Evolutionary conservation across 768 basidiomycete genomes (phyloP).

Genomic region (Termitomyces sp.): DNA sequence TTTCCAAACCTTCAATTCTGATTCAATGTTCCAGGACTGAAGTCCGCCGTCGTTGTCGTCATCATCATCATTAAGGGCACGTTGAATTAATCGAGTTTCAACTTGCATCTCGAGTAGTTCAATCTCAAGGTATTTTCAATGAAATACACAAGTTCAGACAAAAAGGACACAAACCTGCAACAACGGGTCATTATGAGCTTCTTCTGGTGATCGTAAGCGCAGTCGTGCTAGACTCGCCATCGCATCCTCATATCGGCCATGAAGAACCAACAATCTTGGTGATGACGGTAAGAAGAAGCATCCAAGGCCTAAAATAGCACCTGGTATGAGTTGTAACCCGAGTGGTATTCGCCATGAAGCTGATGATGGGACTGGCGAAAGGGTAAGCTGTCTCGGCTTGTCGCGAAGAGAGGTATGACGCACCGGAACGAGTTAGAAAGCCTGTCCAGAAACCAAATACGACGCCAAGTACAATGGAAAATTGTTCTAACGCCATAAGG

Average conservation of each 20-base stretch:
- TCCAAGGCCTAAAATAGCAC: slow-evolving; percentile 58
- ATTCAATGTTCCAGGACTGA: slow-evolving; percentile 17
- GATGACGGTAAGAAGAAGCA: slow-evolving; percentile 57
- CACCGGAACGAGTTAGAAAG: slow-evolving; percentile 63
- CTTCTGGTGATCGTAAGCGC: slow-evolving; percentile 41
- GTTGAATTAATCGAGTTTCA: slow-evolving; percentile 50
- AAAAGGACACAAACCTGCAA: slow-evolving; percentile 33
- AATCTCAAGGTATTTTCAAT: slow-evolving; percentile 32
- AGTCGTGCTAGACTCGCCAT: slow-evolving; percentile 50
- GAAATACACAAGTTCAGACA: background rate
- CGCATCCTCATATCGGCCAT: slow-evolving; percentile 56
- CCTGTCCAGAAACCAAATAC: slow-evolving; percentile 84
- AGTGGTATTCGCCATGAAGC: slow-evolving; percentile 78
- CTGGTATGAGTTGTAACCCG: slow-evolving; percentile 66
- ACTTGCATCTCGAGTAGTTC: slow-evolving; percentile 77
- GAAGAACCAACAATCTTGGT: slow-evolving; percentile 52
- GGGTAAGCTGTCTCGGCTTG: background rate
- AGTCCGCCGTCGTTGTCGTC: slow-evolving; percentile 7
- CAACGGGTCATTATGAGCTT: slow-evolving; percentile 44
- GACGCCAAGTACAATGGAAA: slow-evolving; percentile 77
- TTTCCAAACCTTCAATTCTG: slow-evolving; percentile 46
- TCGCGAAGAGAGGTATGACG: slow-evolving; percentile 15
- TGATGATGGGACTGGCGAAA: slow-evolving; percentile 48
- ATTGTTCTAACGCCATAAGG: slow-evolving; percentile 73
- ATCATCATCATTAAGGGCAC: slow-evolving; percentile 19